These are phyloP conservation scores for Penicillium sp. DNA, from an alignment of 2,329 filamentous ascomycete genomes.

Conservation along the genomic window DNA sequence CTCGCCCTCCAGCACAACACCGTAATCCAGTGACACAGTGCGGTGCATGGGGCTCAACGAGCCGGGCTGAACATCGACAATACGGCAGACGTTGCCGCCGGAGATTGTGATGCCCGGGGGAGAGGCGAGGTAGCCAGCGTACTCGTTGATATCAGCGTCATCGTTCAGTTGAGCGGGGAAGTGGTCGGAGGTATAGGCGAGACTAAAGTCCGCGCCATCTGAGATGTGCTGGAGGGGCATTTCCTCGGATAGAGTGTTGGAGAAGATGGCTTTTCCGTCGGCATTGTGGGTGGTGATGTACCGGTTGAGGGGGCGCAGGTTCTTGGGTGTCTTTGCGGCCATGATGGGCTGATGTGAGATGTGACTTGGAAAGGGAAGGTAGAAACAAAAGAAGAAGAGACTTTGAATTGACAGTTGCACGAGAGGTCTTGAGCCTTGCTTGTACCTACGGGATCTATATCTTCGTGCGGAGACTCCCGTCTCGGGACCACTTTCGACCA, in stretches of 20 bases:
- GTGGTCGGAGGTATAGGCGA: conserved; percentile 57
- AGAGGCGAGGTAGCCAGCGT: conserved; percentile 51
- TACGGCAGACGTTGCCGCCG: conserved; percentile 22
- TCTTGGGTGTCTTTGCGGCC: conserved; percentile 19
- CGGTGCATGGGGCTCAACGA: conserved; percentile 22
- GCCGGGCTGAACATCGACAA: conserved; percentile 20
- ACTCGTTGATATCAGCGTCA: conserved; percentile 55
- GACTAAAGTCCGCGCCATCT: conserved; percentile 56
- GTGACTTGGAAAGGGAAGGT: not conserved
- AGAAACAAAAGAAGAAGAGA: too few relatives aligned
- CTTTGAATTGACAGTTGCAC: not conserved
- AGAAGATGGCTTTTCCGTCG: conserved; percentile 45
- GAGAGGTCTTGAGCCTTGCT: not conserved
- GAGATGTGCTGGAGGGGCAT: conserved; percentile 30
- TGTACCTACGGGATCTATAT: conserved; percentile 20
- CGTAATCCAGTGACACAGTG: conserved; percentile 22
- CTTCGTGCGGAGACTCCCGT: conserved; percentile 9
- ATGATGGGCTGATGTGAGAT: conserved; percentile 5
- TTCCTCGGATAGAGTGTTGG: conserved; percentile 31
- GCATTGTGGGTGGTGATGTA: conserved; percentile 44
- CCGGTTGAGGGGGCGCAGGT: conserved; percentile 44
- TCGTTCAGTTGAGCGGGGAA: conserved; percentile 55
- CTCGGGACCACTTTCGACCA: conserved; percentile 37
- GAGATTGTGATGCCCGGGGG: conserved; percentile 56
- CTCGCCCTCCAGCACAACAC: conserved; percentile 23